phyloP scores from a whole-genome alignment of 495 filamentous ascomycete genomes.

The Penicillium simplicissimum region DNA sequence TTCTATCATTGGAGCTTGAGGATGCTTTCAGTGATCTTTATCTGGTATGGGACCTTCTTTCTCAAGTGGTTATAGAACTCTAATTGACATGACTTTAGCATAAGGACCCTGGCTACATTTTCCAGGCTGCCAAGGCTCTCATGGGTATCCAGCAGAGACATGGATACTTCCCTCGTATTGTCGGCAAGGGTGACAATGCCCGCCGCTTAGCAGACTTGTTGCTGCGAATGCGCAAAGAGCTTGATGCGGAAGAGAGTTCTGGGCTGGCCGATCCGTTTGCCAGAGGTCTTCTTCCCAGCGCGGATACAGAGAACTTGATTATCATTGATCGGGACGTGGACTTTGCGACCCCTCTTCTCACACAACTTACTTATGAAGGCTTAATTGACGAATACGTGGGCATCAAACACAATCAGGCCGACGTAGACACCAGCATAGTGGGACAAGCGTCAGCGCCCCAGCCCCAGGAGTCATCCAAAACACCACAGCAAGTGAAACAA shows the following conservation, averaged over 20 bases:
- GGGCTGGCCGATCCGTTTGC: constrained; percentile 55
- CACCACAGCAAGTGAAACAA: constrained; percentile 54
- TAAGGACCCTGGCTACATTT: constrained; percentile 88
- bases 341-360: constrained; percentile 85
- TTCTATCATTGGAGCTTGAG: constrained; percentile 88
- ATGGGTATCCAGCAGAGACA: constrained; percentile 92
- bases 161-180: constrained; percentile 91
- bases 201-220: constrained; percentile 85
- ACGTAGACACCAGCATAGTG: constrained; percentile 90
- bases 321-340: constrained; percentile 96
- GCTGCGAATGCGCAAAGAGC: constrained; percentile 89
- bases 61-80: not conserved
- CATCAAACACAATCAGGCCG: constrained; percentile 83
- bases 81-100: constrained; percentile 44
- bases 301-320: constrained; percentile 82
- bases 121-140: constrained; percentile 84
- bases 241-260: constrained; percentile 75
- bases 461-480: constrained; percentile 54
- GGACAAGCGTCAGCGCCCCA: constrained; percentile 64
- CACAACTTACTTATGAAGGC: constrained; percentile 96
- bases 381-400: constrained; percentile 93
- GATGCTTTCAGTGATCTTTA: constrained; percentile 85
- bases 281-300: constrained; percentile 77
- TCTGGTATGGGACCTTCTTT: constrained; percentile 54
- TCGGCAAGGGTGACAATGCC: constrained; percentile 94